phyloP scores from a whole-genome alignment of 2,329 filamentous ascomycete species.

The Penicillium psychrosexuale region DNA sequence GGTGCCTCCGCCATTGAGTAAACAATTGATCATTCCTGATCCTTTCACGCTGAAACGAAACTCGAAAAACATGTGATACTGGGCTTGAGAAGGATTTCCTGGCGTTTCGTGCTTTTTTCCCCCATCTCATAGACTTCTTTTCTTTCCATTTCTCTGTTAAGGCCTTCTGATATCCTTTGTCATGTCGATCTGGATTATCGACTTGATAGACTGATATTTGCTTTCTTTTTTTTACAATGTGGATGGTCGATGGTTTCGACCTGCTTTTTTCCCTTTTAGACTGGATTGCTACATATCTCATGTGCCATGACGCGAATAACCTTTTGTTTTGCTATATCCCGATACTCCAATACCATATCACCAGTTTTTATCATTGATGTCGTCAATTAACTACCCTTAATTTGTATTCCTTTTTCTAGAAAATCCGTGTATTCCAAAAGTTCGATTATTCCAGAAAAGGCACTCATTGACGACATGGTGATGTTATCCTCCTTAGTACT shows the following conservation, averaged over 20 bases:
- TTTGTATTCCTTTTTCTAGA: background rate
- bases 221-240: constrained; percentile 4
- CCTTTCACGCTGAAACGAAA: constrained; percentile 13
- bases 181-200: constrained; percentile 6
- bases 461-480: constrained; percentile 6
- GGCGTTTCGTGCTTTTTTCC: constrained; percentile 7
- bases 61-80: constrained; percentile 10
- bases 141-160: constrained; percentile 1
- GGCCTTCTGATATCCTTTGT: constrained; percentile 17
- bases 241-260: constrained; percentile 16
- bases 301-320: constrained; percentile 5
- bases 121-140: constrained; percentile 11
- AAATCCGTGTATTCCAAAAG: background rate
- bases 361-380: constrained; percentile 4
- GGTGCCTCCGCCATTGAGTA: constrained; percentile 57
- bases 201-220: constrained; percentile 11
- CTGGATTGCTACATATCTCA: constrained; percentile 7
- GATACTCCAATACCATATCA: constrained; percentile 8
- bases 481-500: background rate
- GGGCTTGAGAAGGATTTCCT: constrained; percentile 3
- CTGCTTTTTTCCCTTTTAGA: constrained; percentile 4
- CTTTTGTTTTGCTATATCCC: constrained; percentile 8
- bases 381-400: background rate
- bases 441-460: background rate
- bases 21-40: constrained; percentile 9